Evolutionary conservation across 495 filamentous ascomycete genomes (phyloP), one percentile per base, ranked within the genome.

Genomic region (Aspergillus sclerotioniger): DNA sequence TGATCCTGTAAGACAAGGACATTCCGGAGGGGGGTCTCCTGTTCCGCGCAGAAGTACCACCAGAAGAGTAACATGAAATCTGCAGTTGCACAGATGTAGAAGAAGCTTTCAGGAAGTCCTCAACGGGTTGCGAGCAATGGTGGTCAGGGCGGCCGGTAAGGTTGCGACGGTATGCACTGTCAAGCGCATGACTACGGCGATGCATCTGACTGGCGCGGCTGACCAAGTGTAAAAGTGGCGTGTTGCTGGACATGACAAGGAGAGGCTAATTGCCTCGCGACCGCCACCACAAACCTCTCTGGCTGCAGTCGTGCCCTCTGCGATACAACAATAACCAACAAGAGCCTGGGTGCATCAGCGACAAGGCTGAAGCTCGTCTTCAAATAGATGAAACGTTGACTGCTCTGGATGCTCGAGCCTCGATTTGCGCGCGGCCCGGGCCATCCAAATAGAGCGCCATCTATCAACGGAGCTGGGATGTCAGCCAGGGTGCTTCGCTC

Each of bases 181-280:
- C 33, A 57, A 31, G 61, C 61, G 61, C 61, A 60, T 64, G 62
- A 64, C 62, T 57, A 37, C 10, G 33, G 43, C 51, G 37, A 10
- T 12, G 39, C 20, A 33, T 56, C 48, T 64, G 62, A 60, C 62
- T 47, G 51, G 41, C 21, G 54, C 62, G 55, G 54, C 57, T 64
- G 62, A 64, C 62, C 62, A 49, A n/a, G 37, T n/a, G 8, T 41
- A 10, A 33, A 33, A 41, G 39, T 16, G 31, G 44, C 46, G 16
- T 16, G 29, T 47, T 16, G n/a, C n/a, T 48, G 20, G 29, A 17
- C 10, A 41, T 15, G n/a, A 41, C 37, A 41, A 41, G 37, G 37
- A 41, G n/a, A 41, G 37, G n/a, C n/a, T 41, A 41, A 41, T 41
- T 41, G 37, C 25, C 25, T 41, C 37, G 12, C 37, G 13, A 6